These are phyloP conservation scores for Kodamaea leandrae DNA, from an alignment of 805 yeast genomes.

Conservation along the genomic window DNA sequence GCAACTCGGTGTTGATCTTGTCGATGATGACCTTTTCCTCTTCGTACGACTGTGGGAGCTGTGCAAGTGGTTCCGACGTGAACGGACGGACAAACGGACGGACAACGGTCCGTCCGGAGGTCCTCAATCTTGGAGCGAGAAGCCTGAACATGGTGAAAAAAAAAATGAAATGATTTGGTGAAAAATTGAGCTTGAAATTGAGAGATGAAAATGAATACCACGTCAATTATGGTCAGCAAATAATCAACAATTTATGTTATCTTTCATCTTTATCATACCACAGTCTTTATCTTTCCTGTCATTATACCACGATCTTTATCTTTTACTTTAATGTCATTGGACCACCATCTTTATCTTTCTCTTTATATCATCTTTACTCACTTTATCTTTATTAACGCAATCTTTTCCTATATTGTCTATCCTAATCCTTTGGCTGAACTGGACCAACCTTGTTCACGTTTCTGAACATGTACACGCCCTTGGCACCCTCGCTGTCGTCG, in stretches of 20 bases:
- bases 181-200: not conserved
- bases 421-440: constrained; percentile 14
- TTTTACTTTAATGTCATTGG: too few species aligned
- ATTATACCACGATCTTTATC: too few species aligned
- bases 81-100: constrained; percentile 1
- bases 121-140: constrained; percentile 4
- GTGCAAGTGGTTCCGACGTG: constrained; percentile 9
- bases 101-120: constrained; percentile 1
- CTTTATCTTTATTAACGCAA: not conserved
- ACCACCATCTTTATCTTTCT: not conserved
- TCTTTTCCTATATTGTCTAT: not conserved
- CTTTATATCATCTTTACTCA: not conserved
- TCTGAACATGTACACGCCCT: constrained; percentile 67
- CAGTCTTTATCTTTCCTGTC: too few species aligned
- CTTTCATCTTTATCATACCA: too few species aligned
- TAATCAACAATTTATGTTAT: too few species aligned
- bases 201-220: not conserved
- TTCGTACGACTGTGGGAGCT: constrained; percentile 51
- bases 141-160: constrained; percentile 5
- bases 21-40: constrained; percentile 72
- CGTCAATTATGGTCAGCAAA: too few species aligned
- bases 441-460: constrained; percentile 44
- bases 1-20: constrained; percentile 47
- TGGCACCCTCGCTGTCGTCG: constrained; percentile 63
- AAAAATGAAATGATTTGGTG: not conserved